Percentiles rank a stretch among this genome's conserved stretches.
Evolutionary conservation across 2,329 filamentous ascomycete species (phyloP).

Genomic region (Ophiostoma quercus): DNA sequence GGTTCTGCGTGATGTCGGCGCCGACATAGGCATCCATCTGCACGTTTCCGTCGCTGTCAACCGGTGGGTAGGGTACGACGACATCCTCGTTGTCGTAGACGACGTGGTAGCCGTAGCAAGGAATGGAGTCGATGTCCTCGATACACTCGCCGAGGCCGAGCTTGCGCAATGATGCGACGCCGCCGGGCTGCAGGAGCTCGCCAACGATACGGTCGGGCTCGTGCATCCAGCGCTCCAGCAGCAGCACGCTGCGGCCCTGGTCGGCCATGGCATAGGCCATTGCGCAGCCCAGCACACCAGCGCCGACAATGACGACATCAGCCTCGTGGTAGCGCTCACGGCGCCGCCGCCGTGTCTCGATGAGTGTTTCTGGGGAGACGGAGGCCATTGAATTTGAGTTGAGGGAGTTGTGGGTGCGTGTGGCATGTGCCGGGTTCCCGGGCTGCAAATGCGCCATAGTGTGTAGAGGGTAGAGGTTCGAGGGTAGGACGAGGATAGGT

Average conservation of each 20-base stretch:
- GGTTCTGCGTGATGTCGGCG: slow-evolving; percentile 9
- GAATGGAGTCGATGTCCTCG: slow-evolving; percentile 80
- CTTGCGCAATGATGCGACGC: slow-evolving; percentile 71
- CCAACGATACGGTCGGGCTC: slow-evolving; percentile 95
- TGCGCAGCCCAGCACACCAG: slow-evolving; percentile 83
- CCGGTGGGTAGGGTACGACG: slow-evolving; percentile 70
- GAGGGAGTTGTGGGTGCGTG: background rate
- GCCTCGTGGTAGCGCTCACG: slow-evolving; percentile 56
- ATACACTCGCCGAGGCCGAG: slow-evolving; percentile 77
- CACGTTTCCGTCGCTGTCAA: slow-evolving; percentile 46
- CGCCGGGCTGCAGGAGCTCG: slow-evolving; percentile 89
- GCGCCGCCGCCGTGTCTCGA: slow-evolving; percentile 30
- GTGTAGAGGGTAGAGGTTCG: background rate
- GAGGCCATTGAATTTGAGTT: slow-evolving; percentile 11
- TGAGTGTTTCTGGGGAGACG: slow-evolving; percentile 1
- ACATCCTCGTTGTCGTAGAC: slow-evolving; percentile 72
- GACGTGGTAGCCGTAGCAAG: slow-evolving; percentile 81
- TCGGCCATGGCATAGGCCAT: slow-evolving; percentile 77
- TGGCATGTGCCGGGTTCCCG: background rate
- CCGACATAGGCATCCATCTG: slow-evolving; percentile 27
- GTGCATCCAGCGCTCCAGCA: slow-evolving; percentile 83
- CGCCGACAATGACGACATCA: slow-evolving; percentile 88
- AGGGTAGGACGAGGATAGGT: background rate
- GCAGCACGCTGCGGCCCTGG: slow-evolving; percentile 83
- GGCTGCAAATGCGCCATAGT: slow-evolving; percentile 1